These are phyloP conservation scores for Drechmeria coniospora DNA, from an alignment of 2,329 filamentous ascomycete species.

Conservation along the genomic window DNA sequence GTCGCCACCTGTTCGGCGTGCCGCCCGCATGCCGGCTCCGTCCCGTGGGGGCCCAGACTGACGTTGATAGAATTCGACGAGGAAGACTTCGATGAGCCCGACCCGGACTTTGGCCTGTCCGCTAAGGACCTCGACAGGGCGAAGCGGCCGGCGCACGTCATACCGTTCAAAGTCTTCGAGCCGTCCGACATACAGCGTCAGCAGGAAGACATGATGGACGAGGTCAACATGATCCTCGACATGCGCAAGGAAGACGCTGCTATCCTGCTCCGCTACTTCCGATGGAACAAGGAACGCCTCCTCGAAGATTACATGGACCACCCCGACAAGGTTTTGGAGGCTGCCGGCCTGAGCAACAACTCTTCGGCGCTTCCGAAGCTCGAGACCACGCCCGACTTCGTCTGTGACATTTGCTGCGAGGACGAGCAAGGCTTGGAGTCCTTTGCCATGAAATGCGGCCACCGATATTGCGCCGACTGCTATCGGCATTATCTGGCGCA, in stretches of 20 bases:
- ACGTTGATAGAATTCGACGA: slow-evolving; percentile 35
- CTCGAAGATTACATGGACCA: slow-evolving; percentile 96
- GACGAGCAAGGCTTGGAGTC: slow-evolving; percentile 63
- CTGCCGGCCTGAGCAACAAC: slow-evolving; percentile 61
- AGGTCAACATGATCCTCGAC: slow-evolving; percentile 83
- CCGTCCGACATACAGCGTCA: slow-evolving; percentile 71
- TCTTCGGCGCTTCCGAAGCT: slow-evolving; percentile 49
- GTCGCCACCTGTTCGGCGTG: no score
- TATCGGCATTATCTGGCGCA: slow-evolving; percentile 82
- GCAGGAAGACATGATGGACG: slow-evolving; percentile 72
- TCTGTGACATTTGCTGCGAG: slow-evolving; percentile 93
- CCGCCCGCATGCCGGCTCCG: slow-evolving; percentile 3
- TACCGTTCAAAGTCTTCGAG: slow-evolving; percentile 68
- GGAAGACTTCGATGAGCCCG: slow-evolving; percentile 41
- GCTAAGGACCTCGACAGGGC: slow-evolving; percentile 53
- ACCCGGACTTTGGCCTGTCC: slow-evolving; percentile 35
- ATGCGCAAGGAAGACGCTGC: slow-evolving; percentile 80
- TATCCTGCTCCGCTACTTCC: slow-evolving; percentile 73
- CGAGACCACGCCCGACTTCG: slow-evolving; percentile 58
- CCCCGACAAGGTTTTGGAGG: slow-evolving; percentile 63
- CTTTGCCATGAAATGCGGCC: slow-evolving; percentile 89
- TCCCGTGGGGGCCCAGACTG: slow-evolving; percentile 3
- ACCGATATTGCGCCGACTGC: slow-evolving; percentile 85
- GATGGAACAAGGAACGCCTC: slow-evolving; percentile 92
- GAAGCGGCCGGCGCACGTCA: slow-evolving; percentile 62